Evolutionary conservation across 176 grass and related monocot genomes (phyloP), one percentile per base, ranked within the genome.

Genomic region (Ensete glaucum): DNA sequence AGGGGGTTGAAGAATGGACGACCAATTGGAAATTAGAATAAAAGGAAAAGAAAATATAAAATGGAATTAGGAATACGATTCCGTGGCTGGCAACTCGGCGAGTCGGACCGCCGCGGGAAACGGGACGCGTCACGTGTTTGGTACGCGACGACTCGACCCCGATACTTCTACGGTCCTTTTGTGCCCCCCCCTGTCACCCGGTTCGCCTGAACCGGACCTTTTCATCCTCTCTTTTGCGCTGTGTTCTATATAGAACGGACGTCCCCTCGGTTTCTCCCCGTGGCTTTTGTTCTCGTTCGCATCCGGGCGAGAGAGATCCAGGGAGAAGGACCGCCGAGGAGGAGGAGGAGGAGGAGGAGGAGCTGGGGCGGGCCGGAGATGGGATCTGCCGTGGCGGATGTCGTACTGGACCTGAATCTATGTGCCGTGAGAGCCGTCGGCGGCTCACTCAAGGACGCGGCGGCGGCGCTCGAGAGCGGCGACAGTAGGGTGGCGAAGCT

Each of bases 331-430:
- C 22, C 22, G 9, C n/a, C n/a, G n/a, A n/a, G n/a, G n/a, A 51
- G 69, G 22, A 13, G 14, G 11, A 29, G 1, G 64, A 15, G 10
- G 25, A 14, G 11, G 65, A 64, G 54, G 27, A 17, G 24, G 50
- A 17, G 16, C 60, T 19, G 34, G 58, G 1, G 13, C 21, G 63
- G 73, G 82, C 72, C 17, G 78, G 76, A 62, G 86, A 86, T 84
- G 73, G 85, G 86, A 26, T 77, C 75, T 10, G 13, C 13, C 49
- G 16, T 60, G 43, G 13, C 60, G 75, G 60, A 65, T 20, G 50
- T 77, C 20, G 76, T 81, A 8, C 78, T 88, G 21, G 85, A 86
- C 74, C 86, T 96, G 50, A 88, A 84, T 63, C 73, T 88, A n/a
- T 88, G 82, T 63, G 76, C 85, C 71, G 29, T 76, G 17, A 49